phyloP scores from a whole-genome alignment of 257 asterid genomes.

The Ligustrum vulgare region DNA sequence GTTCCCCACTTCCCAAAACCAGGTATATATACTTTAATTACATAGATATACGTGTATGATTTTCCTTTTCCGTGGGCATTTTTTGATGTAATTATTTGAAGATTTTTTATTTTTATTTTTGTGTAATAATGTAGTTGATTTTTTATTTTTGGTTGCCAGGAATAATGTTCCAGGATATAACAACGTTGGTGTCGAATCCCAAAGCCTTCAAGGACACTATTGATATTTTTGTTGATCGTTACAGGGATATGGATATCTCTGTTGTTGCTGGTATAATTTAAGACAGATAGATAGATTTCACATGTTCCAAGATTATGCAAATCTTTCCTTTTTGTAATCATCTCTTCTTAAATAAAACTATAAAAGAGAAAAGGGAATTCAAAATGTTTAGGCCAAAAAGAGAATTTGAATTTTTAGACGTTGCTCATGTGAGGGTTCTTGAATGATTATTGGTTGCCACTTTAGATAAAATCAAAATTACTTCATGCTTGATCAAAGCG shows the following conservation, averaged over 20 bases:
- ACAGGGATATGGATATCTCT: slow-evolving; percentile 75
- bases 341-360: not conserved
- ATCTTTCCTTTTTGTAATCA: not conserved
- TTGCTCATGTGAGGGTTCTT: not conserved
- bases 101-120: slow-evolving; percentile 28
- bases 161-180: slow-evolving; percentile 91
- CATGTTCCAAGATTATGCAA: not conserved
- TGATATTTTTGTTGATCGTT: slow-evolving; percentile 86
- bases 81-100: slow-evolving; percentile 27
- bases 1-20: slow-evolving; percentile 89
- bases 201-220: slow-evolving; percentile 77
- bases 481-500: slow-evolving; percentile 11
- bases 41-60: not conserved
- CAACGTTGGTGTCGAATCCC: slow-evolving; percentile 76
- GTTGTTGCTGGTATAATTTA: slow-evolving; percentile 74
- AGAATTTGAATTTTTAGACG: not conserved
- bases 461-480: slow-evolving; percentile 8
- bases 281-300: not conserved
- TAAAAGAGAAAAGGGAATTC: not conserved
- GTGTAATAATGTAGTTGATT: slow-evolving; percentile 11
- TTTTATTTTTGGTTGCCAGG: slow-evolving; percentile 44
- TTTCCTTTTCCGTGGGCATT: not conserved
- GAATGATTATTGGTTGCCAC: not conserved
- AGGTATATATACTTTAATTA: slow-evolving; percentile 42
- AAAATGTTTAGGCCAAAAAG: not conserved